These are phyloP conservation scores for Hypsizygus ulmarius DNA, from an alignment of 1,284 basidiomycete genomes.

Conservation along the genomic window DNA sequence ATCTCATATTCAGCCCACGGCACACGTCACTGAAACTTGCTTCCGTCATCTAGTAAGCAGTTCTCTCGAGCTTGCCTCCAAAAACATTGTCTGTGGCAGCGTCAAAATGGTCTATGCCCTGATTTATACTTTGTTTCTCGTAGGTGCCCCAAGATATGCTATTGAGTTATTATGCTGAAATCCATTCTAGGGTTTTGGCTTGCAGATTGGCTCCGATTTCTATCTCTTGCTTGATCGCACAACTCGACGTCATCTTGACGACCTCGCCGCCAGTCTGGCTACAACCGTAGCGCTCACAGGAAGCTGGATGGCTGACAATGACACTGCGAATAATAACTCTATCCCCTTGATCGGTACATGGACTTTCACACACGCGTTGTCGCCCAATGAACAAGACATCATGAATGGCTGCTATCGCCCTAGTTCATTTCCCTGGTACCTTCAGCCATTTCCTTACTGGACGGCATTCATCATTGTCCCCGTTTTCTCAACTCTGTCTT, in stretches of 20 bases:
- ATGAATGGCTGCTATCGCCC: constrained; percentile 70
- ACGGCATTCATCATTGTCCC: constrained; percentile 80
- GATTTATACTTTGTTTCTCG: constrained; percentile 85
- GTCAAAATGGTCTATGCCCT: constrained; percentile 90
- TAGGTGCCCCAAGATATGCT: constrained; percentile 24
- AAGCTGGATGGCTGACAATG: constrained; percentile 65
- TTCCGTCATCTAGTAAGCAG: constrained; percentile 60
- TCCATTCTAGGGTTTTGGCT: constrained; percentile 68
- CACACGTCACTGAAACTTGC: neutral
- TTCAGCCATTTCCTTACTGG: constrained; percentile 76
- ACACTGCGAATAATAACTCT: constrained; percentile 39
- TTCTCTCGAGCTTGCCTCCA: constrained; percentile 83
- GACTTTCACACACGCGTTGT: constrained; percentile 63
- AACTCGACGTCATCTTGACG: constrained; percentile 52
- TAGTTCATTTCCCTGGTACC: constrained; percentile 67
- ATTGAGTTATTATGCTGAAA: constrained; percentile 8
- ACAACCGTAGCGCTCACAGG: constrained; percentile 58
- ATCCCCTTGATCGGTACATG: constrained; percentile 67
- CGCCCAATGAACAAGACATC: constrained; percentile 44
- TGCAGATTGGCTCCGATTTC: constrained; percentile 85
- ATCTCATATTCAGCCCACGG: constrained; percentile 14
- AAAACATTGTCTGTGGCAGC: constrained; percentile 84
- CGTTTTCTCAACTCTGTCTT: constrained; percentile 72
- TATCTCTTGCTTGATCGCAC: constrained; percentile 74
- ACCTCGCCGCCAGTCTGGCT: constrained; percentile 48